Percentiles rank a stretch among this genome's conserved stretches.
phyloP scores from a whole-genome alignment of 257 asterid species.

The Eustoma russellianum region DNA sequence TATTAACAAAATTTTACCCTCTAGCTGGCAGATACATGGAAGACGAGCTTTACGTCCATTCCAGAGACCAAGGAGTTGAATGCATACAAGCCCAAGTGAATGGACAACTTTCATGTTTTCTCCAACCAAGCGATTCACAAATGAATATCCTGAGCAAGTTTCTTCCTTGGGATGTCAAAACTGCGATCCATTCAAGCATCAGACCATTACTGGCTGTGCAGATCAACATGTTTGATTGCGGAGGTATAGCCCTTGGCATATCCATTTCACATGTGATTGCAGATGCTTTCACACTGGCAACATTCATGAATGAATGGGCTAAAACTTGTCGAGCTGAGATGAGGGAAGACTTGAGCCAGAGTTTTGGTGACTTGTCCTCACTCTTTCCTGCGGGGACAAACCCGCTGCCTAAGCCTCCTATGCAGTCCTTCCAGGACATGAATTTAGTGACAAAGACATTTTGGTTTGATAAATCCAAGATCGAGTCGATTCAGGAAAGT shows the following conservation, averaged over 20 bases:
- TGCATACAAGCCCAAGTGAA: too few species aligned
- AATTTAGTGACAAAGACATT: constrained; percentile 4
- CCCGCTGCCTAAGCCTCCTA: too few species aligned
- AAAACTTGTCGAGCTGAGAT: neutral
- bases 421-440: neutral
- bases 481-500: neutral
- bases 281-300: constrained; percentile 2
- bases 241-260: constrained; percentile 10
- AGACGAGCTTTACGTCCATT: constrained; percentile 9
- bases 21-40: neutral
- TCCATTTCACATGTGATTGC: constrained; percentile 8
- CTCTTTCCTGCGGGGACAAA: constrained; percentile 8
- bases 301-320: constrained; percentile 18
- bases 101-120: too few species aligned
- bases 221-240: constrained; percentile 11
- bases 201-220: too few species aligned
- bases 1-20: constrained; percentile 9
- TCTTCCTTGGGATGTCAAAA: too few species aligned
- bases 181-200: too few species aligned
- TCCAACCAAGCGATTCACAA: too few species aligned
- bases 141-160: too few species aligned
- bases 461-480: neutral
- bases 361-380: constrained; percentile 1
- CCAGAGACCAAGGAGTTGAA: neutral
- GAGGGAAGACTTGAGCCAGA: neutral